These are phyloP conservation scores for Tulasnella sp. DNA, from an alignment of 768 basidiomycete species.

Conservation along the genomic window DNA sequence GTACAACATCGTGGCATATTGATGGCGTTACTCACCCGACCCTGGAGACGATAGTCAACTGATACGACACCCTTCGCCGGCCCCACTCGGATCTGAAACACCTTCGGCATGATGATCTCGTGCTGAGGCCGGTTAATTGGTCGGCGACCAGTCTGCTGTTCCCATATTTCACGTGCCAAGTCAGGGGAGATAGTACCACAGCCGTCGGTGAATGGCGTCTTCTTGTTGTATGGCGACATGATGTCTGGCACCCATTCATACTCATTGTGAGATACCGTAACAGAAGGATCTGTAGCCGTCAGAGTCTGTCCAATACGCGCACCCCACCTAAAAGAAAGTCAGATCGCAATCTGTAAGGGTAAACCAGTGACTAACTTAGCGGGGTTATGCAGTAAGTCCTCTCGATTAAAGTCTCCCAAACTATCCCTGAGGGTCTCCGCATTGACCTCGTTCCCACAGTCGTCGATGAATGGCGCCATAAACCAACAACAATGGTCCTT, in stretches of 20 bases:
- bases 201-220: constrained; percentile 55
- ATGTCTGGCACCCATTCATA: constrained; percentile 60
- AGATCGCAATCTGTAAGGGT: not conserved
- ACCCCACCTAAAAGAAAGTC: constrained; percentile 36
- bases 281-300: constrained; percentile 67
- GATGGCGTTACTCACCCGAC: constrained; percentile 33
- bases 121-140: not conserved
- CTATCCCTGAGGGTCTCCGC: constrained; percentile 48
- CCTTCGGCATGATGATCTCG: constrained; percentile 24
- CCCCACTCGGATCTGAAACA: constrained; percentile 61
- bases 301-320: constrained; percentile 74
- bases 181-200: constrained; percentile 63
- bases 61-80: constrained; percentile 76
- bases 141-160: constrained; percentile 21
- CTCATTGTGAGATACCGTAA: constrained; percentile 42
- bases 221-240: constrained; percentile 21
- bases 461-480: not conserved
- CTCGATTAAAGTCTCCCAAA: constrained; percentile 54
- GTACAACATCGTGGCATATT: not conserved
- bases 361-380: constrained; percentile 39
- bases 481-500: constrained; percentile 6
- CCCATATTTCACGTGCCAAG: constrained; percentile 52
- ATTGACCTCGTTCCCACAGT: constrained; percentile 29
- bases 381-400: constrained; percentile 40
- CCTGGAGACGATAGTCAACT: constrained; percentile 44